phyloP scores from a whole-genome alignment of 2,329 filamentous ascomycete genomes.

The Pseudogymnoascus sp. region DNA sequence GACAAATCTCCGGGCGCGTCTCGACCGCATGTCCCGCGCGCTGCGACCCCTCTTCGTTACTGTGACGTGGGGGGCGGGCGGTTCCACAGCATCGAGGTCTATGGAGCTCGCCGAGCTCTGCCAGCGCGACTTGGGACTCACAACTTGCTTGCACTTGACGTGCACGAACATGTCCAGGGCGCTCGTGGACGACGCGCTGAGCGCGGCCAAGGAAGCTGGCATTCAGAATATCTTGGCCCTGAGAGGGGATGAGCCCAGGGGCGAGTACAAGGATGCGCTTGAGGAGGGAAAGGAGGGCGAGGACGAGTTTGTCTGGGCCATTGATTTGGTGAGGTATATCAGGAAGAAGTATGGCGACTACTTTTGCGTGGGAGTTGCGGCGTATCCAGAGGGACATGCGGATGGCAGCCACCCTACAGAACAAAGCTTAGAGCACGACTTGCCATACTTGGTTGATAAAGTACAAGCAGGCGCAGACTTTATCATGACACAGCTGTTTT shows the following conservation, averaged over 20 bases:
- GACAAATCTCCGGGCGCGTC: conserved; percentile 83
- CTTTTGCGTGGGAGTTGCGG: conserved; percentile 91
- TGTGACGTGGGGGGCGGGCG: conserved; percentile 95
- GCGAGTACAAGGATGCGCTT: conserved; percentile 71
- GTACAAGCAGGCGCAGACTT: conserved; percentile 89
- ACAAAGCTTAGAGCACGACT: conserved; percentile 67
- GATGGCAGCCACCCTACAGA: conserved; percentile 75
- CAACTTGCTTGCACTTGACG: conserved; percentile 91
- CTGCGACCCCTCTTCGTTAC: conserved; percentile 91
- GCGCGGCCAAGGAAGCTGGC: conserved; percentile 82
- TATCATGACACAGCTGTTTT: conserved; percentile 97
- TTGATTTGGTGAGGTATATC: conserved; percentile 87
- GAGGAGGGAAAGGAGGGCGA: conserved; percentile 49
- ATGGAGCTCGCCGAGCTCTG: conserved; percentile 93
- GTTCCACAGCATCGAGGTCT: conserved; percentile 83
- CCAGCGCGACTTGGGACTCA: conserved; percentile 83
- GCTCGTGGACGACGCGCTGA: conserved; percentile 79
- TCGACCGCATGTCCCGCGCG: conserved; percentile 90
- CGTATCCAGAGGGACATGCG: conserved; percentile 91
- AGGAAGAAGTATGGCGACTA: conserved; percentile 80
- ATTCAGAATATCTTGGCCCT: conserved; percentile 91
- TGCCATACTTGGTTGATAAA: conserved; percentile 88
- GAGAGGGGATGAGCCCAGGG: conserved; percentile 82
- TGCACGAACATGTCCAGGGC: conserved; percentile 94
- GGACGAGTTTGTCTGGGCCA: conserved; percentile 79